phyloP scores from a whole-genome alignment of 805 yeast genomes.

The Ascoidea tarda region DNA sequence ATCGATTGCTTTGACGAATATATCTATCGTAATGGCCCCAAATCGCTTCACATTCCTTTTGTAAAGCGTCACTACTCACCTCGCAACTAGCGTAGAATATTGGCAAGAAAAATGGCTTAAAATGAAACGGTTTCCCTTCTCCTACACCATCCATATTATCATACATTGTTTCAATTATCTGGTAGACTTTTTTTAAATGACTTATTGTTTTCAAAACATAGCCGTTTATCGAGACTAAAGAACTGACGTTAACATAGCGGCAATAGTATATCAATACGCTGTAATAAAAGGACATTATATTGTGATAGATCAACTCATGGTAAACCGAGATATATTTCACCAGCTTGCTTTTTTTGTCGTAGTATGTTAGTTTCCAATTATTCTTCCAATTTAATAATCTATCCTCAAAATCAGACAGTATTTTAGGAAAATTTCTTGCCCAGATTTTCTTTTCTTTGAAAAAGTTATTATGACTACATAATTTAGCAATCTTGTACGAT shows the following conservation, averaged over 20 bases:
- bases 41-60: conserved; percentile 10
- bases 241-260: conserved; percentile 21
- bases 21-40: conserved; percentile 16
- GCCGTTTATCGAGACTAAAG: conserved; percentile 21
- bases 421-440: conserved; percentile 10
- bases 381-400: conserved; percentile 22
- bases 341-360: conserved; percentile 1
- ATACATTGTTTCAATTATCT: conserved; percentile 8
- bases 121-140: background rate
- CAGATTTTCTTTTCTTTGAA: conserved; percentile 16
- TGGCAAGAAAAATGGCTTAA: conserved; percentile 12
- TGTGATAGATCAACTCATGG: conserved; percentile 33
- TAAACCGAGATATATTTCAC: conserved; percentile 23
- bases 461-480: conserved; percentile 24
- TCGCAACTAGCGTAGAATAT: conserved; percentile 23
- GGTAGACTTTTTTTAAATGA: conserved; percentile 27
- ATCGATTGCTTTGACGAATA: background rate
- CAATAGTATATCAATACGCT: conserved; percentile 26
- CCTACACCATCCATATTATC: conserved; percentile 14
- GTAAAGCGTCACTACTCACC: conserved; percentile 16
- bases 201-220: conserved; percentile 24
- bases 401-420: conserved; percentile 14
- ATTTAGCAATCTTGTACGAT: conserved; percentile 26
- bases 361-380: conserved; percentile 25
- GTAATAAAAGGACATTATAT: conserved; percentile 29